A percentile compares a stretch with the other conserved stretches of the same genome.
Conservation (phyloP, 352 stramenopile species). For the Phytopythium montanum region DNA sequence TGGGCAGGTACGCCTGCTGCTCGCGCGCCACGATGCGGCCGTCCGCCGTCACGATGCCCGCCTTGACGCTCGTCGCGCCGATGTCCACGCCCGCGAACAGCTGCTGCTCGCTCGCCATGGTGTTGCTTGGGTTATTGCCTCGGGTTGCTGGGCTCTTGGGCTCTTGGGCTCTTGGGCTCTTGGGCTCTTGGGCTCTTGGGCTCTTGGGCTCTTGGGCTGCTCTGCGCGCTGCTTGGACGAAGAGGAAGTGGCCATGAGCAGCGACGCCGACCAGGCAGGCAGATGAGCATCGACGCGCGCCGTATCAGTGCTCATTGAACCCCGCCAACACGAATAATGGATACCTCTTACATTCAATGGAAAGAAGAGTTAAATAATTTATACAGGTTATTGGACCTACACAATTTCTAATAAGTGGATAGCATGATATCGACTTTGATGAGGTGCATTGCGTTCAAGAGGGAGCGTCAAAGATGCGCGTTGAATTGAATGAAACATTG, state of each 20-base stretch:
- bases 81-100: slow-evolving; percentile 71
- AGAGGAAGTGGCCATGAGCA: not conserved
- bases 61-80: slow-evolving; percentile 69
- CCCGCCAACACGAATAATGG: not conserved
- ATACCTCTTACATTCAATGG: not conserved
- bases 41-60: slow-evolving; percentile 49
- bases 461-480: not conserved
- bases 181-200: too few relatives aligned
- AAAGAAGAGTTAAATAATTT: too few relatives aligned
- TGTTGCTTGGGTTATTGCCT: not conserved
- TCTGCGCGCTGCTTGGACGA: not conserved
- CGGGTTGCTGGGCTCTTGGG: too few relatives aligned
- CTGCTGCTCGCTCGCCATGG: slow-evolving; percentile 5
- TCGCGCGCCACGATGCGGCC: slow-evolving; percentile 42
- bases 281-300: not conserved
- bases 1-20: slow-evolving; percentile 38
- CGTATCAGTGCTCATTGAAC: not conserved
- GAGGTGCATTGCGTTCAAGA: not conserved
- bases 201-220: too few relatives aligned
- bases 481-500: not conserved
- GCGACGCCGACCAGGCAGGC: not conserved
- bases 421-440: not conserved
- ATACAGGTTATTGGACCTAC: too few relatives aligned
- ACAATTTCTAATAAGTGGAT: not conserved
- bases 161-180: too few relatives aligned